phyloP scores from a whole-genome alignment of 257 asterid genomes.

The Scutellaria galericulata region DNA sequence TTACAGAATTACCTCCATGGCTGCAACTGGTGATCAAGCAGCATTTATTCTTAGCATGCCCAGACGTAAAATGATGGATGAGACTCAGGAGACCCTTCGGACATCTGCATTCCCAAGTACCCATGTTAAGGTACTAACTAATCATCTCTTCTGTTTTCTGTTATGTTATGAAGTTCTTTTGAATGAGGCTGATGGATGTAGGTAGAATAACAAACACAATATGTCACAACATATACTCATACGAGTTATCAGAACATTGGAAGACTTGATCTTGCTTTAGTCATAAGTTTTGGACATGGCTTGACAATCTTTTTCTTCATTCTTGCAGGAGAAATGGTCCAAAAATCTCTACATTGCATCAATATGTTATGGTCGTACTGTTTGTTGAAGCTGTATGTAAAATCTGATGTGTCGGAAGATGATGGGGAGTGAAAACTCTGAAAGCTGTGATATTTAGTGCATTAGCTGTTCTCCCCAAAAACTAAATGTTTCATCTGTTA shows the following conservation, averaged over 20 bases:
- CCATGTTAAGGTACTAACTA: conserved; percentile 56
- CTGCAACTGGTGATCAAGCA: conserved; percentile 91
- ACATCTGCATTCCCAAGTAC: conserved; percentile 95
- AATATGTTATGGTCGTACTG: conserved; percentile 71
- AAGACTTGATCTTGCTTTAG: no score
- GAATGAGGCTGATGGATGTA: not conserved
- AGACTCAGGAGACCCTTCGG: conserved; percentile 96
- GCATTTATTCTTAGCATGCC: conserved; percentile 91
- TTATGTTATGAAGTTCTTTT: not conserved
- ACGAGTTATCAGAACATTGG: no score
- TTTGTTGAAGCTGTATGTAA: conserved; percentile 50
- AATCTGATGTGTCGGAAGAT: conserved; percentile 26
- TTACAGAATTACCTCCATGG: conserved; percentile 91
- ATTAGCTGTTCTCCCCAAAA: conserved; percentile 5
- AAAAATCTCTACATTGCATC: conserved; percentile 69
- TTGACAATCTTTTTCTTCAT: not conserved
- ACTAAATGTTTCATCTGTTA: conserved; percentile 10
- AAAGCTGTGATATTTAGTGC: conserved; percentile 31
- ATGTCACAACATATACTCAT: no score
- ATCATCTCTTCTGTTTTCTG: not conserved
- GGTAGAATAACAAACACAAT: no score
- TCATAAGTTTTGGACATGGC: not conserved
- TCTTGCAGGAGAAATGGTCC: conserved; percentile 73
- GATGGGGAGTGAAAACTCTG: not conserved
- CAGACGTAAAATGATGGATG: conserved; percentile 84